phyloP scores from a whole-genome alignment of 225 moss, liverwort and hornwort species.

The Lunularia cruciata region DNA sequence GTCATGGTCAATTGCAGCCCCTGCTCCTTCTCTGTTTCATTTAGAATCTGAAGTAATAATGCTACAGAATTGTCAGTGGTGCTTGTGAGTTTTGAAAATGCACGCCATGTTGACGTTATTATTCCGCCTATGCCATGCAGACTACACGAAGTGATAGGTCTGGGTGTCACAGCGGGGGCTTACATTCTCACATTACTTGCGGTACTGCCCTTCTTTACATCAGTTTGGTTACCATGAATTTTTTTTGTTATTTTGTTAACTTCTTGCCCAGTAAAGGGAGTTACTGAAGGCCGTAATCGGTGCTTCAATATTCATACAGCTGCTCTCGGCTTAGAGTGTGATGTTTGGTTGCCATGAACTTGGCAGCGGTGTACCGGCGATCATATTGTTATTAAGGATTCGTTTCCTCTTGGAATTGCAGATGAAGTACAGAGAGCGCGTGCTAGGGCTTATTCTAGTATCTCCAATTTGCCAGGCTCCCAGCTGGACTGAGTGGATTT shows the following conservation, averaged over 20 bases:
- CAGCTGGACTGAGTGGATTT: slow-evolving; percentile 95
- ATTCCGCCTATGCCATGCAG: slow-evolving; percentile 24
- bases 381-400: not conserved
- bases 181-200: slow-evolving; percentile 82
- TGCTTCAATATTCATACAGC: no score
- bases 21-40: not conserved
- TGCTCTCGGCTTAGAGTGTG: not conserved
- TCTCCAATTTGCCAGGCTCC: slow-evolving; percentile 82
- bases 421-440: slow-evolving; percentile 80
- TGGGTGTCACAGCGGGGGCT: slow-evolving; percentile 88
- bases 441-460: slow-evolving; percentile 78
- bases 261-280: not conserved
- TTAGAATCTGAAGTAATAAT: no score
- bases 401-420: slow-evolving; percentile 34
- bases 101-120: no score
- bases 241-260: not conserved
- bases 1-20: no score
- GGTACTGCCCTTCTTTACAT: no score
- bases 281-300: no score
- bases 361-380: not conserved
- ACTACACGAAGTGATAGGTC: slow-evolving; percentile 76
- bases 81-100: no score
- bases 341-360: not conserved
- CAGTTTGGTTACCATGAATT: no score
- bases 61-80: no score